A percentile compares a stretch with the other conserved stretches of the same genome.
phyloP scores from a whole-genome alignment of 768 basidiomycete species.

The Lactifluus volemus region DNA sequence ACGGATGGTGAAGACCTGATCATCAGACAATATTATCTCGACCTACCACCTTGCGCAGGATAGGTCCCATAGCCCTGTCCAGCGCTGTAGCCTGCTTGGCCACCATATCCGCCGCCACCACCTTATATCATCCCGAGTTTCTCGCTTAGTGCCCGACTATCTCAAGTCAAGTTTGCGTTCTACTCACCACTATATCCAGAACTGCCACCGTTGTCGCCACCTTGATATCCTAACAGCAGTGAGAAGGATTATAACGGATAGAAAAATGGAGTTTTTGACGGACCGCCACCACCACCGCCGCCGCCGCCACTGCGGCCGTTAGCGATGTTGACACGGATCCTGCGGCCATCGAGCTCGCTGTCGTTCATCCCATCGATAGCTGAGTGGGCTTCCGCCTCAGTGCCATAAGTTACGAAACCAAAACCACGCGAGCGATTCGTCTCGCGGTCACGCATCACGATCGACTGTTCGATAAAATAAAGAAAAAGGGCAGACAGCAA shows the following conservation, averaged over 20 bases:
- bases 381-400: conserved; percentile 55
- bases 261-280: neutral
- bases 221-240: conserved; percentile 21
- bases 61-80: too few species aligned
- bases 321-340: conserved; percentile 81
- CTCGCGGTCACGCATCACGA: conserved; percentile 98
- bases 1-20: neutral
- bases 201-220: conserved; percentile 28
- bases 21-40: neutral
- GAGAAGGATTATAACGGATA: neutral
- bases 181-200: conserved; percentile 22
- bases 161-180: neutral
- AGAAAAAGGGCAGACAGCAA: neutral
- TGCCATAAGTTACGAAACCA: conserved; percentile 82
- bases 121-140: neutral
- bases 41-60: neutral
- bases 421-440: conserved; percentile 96
- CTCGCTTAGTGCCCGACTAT: neutral
- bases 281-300: conserved; percentile 32
- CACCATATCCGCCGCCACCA: conserved; percentile 23
- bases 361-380: conserved; percentile 79
- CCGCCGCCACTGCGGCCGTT: conserved; percentile 55
- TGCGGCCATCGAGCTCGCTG: conserved; percentile 86
- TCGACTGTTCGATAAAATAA: conserved; percentile 52
- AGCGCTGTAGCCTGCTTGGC: neutral